Evolutionary conservation across 805 yeast genomes (phyloP), one percentile per base, ranked within the genome.

Genomic region (Millerozyma miso): DNA sequence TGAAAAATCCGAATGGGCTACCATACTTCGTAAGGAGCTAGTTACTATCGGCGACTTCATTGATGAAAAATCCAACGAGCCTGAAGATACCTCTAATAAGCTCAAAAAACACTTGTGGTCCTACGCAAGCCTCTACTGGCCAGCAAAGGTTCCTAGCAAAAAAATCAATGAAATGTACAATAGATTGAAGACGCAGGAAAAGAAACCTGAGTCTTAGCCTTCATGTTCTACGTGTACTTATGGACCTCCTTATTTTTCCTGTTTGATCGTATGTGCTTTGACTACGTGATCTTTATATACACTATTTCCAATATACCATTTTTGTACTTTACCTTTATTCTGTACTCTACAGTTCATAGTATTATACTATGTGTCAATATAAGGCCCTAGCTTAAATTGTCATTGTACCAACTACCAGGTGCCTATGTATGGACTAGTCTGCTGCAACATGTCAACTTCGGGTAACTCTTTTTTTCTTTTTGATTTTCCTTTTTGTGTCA

Each of bases 101-200:
- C 52, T 67, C 44, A 68, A 71, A 44, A 82, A 77, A 57, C 93
- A 88, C 54, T 63, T 88, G 45, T 88, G 97, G 96, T 77, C 85
- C 23, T 88, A 83, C 59, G 88, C 93, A 3, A 74, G 89, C 16
- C 75, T 78, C 41, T 88, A 81, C 66, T 88, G 97, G 97, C 97
- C 97, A 2, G 85, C 81, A 3, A 76, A 77, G 47, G 96, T 83
- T n/a, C 79, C 85, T 34, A 83, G 91, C 46, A 63, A 71, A 32
- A 84, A 84, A 65, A 78, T 88, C 48, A 73, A 75, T 55, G 81
- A 78, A 23, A 88, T 89, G 96, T 89, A 87, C 62, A 73, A 67
- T 47, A 79, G 83, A 62, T 64, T 82, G 45, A 75, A 71, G 48
- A 44, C 45, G 13, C 52, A 49, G 36, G 44, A 39, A 33, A 45